Evolutionary conservation across 352 stramenopile genomes (phyloP).

Genomic region (Achlya hypogyna): DNA sequence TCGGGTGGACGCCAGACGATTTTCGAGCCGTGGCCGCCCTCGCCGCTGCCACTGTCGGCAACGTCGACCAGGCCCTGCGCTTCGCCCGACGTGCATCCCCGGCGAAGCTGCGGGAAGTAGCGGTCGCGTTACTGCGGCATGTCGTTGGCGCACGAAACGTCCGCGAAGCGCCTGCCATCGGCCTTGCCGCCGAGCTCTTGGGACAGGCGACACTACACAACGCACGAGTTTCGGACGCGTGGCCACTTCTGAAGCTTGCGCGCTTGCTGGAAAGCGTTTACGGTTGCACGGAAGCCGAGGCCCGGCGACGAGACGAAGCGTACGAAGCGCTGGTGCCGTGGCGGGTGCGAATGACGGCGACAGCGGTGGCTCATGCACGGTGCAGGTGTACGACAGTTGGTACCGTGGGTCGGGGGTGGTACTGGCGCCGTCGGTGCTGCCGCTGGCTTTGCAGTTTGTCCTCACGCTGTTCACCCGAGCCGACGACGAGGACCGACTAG

Average conservation of each 20-base stretch:
- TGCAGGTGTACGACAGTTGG: slow-evolving; percentile 17
- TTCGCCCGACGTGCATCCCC: slow-evolving; percentile 5
- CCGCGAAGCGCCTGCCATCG: neutral
- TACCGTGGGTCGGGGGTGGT: slow-evolving; percentile 1
- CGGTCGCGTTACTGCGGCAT: slow-evolving; percentile 3
- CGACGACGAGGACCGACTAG: neutral
- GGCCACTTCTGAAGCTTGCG: slow-evolving; percentile 1
- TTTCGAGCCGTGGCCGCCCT: slow-evolving; percentile 15
- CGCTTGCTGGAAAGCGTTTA: neutral
- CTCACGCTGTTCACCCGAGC: neutral
- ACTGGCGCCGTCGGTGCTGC: neutral
- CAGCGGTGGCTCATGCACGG: neutral
- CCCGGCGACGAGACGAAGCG: neutral
- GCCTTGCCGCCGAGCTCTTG: slow-evolving; percentile 2
- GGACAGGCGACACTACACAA: neutral
- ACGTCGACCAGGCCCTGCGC: slow-evolving; percentile 7
- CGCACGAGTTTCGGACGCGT: neutral
- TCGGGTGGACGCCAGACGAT: neutral
- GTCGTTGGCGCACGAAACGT: neutral
- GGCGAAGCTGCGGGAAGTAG: neutral
- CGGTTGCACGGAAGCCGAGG: neutral
- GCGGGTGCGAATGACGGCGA: slow-evolving; percentile 2
- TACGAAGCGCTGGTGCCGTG: neutral
- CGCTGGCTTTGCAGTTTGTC: slow-evolving; percentile 3
- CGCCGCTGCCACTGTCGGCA: neutral